Evolutionary conservation across 768 basidiomycete genomes (phyloP), one percentile per base, ranked within the genome.

Genomic region (Favolaschia claudopus): DNA sequence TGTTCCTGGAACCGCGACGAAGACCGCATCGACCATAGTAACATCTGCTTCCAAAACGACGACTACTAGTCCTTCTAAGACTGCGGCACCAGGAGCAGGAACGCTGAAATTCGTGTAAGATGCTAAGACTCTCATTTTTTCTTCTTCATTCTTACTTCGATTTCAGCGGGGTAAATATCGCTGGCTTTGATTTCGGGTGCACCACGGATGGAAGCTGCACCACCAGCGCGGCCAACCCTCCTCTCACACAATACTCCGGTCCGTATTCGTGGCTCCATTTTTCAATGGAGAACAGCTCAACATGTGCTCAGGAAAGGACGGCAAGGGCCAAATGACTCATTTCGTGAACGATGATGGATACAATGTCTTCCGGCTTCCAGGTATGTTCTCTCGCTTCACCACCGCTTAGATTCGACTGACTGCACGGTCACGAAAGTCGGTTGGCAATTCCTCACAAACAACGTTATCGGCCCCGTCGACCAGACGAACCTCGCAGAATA

Each of bases 161-260:
- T 20, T 29, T n/a, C 22, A 58, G 49, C 22, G 57, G 57, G 17
- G 57, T 58, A 19, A 58, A 58, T 39, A 58, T 58, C 36, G 48
- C 57, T 32, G 57, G 57, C 52, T 58, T 58, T 14, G 57, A 58
- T 36, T 58, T 58, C 24, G 57, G 57, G 10, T 58, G 57, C 20
- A 33, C 31, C 36, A 43, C 55, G 4, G 40, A 49, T 27, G 55
- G 55, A 5, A 34, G 6, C 33, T 58, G 49, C 28, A 39, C 42
- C 17, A 36, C 40, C 5, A 51, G 42, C 15, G 49, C 33, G 9
- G 57, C 57, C 2, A 51, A 45, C 15, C 57, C 57, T 1, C 57
- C 57, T 17, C 57, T 58, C 20, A 20, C 32, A 3, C 49, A 51
- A 38, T 58, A 58, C 36, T 51, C 14, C 12, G 57, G 57, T 51